Evolutionary conservation across 2,329 filamentous ascomycete species (phyloP), one percentile per base, ranked within the genome.

Genomic region (Coniella lustricola): DNA sequence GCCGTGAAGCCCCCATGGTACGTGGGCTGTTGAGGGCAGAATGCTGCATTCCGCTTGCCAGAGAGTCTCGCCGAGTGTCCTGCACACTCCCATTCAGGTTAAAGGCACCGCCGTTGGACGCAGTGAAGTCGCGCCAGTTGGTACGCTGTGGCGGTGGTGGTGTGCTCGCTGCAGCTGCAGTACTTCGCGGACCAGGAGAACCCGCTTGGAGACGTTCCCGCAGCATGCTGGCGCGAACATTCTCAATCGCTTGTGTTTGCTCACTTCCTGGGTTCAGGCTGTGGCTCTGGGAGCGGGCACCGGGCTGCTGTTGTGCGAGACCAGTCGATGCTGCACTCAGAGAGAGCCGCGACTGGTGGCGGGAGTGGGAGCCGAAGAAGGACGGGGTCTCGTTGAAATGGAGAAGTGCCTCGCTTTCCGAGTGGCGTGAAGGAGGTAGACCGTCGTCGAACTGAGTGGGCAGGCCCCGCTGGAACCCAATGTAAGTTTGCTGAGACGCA

Each of bases 281-380:
- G 43, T 52, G 47, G 7, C 51, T 53, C 48, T 53, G 51, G 1
- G 51, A 50, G 14, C 51, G 45, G 7, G 48, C 50, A 25, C 7
- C 40, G 4, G 41, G 36, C 36, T 33, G 39, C 37, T 45, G 44
- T 29, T 43, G 48, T 16, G 46, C 43, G 7, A 38, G 50, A 2
- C 45, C 44, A 3, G 51, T 34, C 31, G 51, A 39, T 1, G 44
- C 36, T 10, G 39, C 48, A 21, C 48, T 50, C 14, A 50, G 44
- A 12, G 51, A 53, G 14, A 49, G 32, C 21, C 51, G 48, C 9
- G 51, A 53, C 4, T 39, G 38, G 29, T 50, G 51, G 29, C 51
- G 48, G 13, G 40, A 38, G 37, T 53, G 48, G 3, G 51, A 41
- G 10, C 39, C 18, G 13, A 50, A 14, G n/a, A 48, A 48, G 3